These are phyloP conservation scores for Fonsecaea erecta DNA, from an alignment of 2,329 filamentous ascomycete genomes.

Conservation along the genomic window DNA sequence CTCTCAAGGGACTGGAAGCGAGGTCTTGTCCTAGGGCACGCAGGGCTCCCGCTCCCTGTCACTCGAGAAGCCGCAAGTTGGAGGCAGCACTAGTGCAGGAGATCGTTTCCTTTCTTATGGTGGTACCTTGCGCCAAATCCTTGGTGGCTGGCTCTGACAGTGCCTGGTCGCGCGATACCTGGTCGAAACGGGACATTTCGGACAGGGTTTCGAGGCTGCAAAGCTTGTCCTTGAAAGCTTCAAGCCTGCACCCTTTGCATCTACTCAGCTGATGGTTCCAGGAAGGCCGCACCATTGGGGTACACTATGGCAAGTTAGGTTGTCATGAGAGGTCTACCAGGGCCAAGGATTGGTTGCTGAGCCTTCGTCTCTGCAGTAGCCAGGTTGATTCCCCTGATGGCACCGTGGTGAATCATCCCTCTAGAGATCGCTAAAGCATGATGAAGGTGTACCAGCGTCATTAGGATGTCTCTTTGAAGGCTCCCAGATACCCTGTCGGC, in stretches of 20 bases:
- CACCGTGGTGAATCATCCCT: neutral
- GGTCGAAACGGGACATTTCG: neutral
- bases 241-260: neutral
- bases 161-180: neutral
- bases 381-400: neutral
- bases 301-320: neutral
- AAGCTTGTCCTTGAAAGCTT: neutral
- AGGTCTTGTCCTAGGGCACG: neutral
- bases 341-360: neutral
- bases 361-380: neutral
- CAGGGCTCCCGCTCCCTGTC: neutral
- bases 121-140: neutral
- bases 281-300: neutral
- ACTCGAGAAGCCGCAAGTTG: neutral
- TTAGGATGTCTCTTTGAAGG: neutral
- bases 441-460: neutral
- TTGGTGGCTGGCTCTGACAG: neutral
- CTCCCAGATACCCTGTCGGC: neutral
- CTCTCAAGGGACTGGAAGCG: neutral
- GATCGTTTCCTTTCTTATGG: neutral
- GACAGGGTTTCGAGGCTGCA: neutral
- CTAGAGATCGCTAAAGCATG: neutral
- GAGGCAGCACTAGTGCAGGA: constrained; percentile 14
- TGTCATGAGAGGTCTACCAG: neutral
- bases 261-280: neutral